These are phyloP conservation scores for Fomitopsis pinicola DNA, from an alignment of 1,284 basidiomycete genomes.

Conservation along the genomic window DNA sequence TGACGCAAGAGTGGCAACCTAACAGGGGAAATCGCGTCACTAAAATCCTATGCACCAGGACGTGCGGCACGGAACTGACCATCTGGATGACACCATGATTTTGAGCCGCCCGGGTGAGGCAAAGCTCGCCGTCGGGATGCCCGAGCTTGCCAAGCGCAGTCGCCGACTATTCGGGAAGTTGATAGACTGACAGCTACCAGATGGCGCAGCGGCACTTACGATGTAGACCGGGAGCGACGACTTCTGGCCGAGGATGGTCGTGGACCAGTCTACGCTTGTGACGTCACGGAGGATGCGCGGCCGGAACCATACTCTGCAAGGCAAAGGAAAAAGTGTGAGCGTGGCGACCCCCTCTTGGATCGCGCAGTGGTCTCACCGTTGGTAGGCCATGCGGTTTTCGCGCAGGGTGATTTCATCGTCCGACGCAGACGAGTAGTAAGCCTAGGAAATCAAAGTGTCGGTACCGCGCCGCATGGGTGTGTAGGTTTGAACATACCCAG, in stretches of 20 bases:
- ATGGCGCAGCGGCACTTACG: constrained; percentile 12
- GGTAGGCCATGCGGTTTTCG: constrained; percentile 66
- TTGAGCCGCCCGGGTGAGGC: constrained; percentile 81
- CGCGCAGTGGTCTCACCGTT: constrained; percentile 33
- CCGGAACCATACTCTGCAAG: constrained; percentile 64
- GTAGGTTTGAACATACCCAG: constrained; percentile 18
- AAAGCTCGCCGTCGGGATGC: constrained; percentile 89
- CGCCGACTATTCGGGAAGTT: constrained; percentile 44
- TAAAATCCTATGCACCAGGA: too few relatives aligned
- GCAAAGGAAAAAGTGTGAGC: too few relatives aligned
- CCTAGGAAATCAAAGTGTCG: constrained; percentile 35
- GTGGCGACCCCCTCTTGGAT: too few relatives aligned
- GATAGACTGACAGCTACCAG: neutral
- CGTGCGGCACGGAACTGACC: constrained; percentile 37
- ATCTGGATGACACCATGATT: constrained; percentile 84
- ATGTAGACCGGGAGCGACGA: constrained; percentile 63
- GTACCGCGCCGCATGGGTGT: neutral
- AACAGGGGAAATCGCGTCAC: neutral
- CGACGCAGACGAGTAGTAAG: constrained; percentile 61
- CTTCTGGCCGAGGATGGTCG: constrained; percentile 53
- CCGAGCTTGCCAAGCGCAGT: constrained; percentile 89
- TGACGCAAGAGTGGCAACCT: constrained; percentile 79
- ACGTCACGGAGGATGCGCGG: constrained; percentile 70
- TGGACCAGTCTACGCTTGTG: constrained; percentile 54
- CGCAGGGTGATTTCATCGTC: constrained; percentile 67